These are phyloP conservation scores for Barnettozyma hawaiiensis DNA, from an alignment of 1,139 yeast genomes.

Conservation along the genomic window DNA sequence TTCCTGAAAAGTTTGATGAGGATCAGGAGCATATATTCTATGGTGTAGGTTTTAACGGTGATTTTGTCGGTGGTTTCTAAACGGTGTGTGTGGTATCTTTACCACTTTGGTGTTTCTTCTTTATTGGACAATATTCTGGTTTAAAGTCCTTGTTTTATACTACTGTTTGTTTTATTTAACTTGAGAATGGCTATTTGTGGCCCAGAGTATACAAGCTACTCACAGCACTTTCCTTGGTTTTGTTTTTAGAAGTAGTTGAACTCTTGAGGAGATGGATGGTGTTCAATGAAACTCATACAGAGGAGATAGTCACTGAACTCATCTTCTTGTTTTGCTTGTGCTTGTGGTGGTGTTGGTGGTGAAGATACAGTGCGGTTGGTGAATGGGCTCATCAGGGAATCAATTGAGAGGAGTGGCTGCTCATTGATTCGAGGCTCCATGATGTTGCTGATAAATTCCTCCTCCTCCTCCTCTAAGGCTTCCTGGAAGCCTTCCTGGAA, in stretches of 20 bases:
- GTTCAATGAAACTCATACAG: neutral
- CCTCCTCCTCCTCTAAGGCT: neutral
- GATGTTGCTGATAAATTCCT: no score
- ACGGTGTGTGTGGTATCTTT: neutral
- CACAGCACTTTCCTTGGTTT: no score
- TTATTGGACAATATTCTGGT: neutral
- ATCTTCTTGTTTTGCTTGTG: neutral
- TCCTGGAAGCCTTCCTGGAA: no score
- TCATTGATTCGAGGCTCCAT: no score
- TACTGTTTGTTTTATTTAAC: no score
- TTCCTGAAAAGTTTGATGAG: slow-evolving; percentile 2
- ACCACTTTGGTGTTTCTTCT: neutral
- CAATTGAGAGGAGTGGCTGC: neutral
- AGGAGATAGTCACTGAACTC: neutral
- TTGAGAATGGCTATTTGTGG: no score
- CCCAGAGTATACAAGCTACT: no score
- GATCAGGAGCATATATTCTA: slow-evolving; percentile 5
- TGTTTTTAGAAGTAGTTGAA: no score
- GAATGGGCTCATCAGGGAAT: neutral
- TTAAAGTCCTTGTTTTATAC: neutral
- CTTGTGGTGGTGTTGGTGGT: neutral
- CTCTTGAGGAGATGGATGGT: no score
- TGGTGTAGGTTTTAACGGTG: slow-evolving; percentile 5
- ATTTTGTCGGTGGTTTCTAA: slow-evolving; percentile 1
- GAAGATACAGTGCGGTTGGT: no score